Conservation (phyloP, 306 rosid genomes). For the Vigna reflexopilosa region DNA sequence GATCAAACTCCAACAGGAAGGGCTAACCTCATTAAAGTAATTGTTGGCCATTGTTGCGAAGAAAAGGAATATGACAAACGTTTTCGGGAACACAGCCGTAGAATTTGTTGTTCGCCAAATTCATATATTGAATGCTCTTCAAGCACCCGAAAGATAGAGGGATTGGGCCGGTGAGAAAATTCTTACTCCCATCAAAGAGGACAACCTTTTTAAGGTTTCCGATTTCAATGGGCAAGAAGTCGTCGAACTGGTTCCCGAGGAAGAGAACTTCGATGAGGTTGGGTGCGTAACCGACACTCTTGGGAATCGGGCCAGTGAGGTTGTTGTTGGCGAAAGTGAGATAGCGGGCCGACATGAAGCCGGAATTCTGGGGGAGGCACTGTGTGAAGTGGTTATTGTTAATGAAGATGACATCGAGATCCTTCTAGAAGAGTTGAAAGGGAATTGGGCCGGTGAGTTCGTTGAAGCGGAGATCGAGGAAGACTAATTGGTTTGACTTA, state of each 20-base stretch:
- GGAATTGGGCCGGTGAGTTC: conserved; percentile 40
- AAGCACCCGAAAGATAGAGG: conserved; percentile 76
- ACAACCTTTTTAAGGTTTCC: conserved; percentile 55
- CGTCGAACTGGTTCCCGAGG: conserved; percentile 54
- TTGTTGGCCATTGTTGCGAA: conserved; percentile 47
- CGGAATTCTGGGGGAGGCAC: conserved; percentile 60
- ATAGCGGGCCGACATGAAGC: conserved; percentile 61
- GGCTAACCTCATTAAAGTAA: conserved; percentile 67
- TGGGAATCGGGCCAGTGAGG: conserved; percentile 64
- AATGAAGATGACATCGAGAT: conserved; percentile 66
- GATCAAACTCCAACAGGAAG: conserved; percentile 61
- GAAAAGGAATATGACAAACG: conserved; percentile 56
- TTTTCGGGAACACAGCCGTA: conserved; percentile 68
- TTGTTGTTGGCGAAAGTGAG: conserved; percentile 75
- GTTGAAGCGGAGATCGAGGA: conserved; percentile 83
- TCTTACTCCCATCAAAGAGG: conserved; percentile 67
- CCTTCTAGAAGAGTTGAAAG: conserved; percentile 37
- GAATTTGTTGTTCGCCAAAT: conserved; percentile 54
- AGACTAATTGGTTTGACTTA: conserved; percentile 37
- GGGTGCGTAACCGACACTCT: conserved; percentile 54
- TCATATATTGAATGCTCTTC: conserved; percentile 47
- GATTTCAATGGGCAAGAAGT: conserved; percentile 74
- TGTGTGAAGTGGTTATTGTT: conserved; percentile 61
- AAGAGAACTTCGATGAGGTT: conserved; percentile 73
- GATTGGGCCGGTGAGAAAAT: conserved; percentile 65